Conservation (phyloP, 805 yeast species). For the Priceomyces fermenticarens region DNA sequence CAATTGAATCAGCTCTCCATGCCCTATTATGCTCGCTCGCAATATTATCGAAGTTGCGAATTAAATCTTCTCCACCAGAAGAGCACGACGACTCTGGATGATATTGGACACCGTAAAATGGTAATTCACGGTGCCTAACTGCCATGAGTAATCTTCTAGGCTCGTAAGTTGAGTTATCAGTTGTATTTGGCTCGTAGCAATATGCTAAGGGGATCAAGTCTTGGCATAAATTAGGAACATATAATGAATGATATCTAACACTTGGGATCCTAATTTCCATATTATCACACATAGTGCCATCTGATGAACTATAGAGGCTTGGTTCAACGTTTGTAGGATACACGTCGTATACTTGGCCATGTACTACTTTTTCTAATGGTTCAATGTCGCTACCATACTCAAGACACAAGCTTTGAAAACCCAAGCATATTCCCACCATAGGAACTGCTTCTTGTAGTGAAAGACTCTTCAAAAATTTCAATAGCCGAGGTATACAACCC, state of each 20-base stretch:
- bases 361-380: constrained; percentile 60
- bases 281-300: neutral
- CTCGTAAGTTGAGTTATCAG: constrained; percentile 18
- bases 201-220: constrained; percentile 58
- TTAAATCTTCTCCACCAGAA: constrained; percentile 53
- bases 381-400: constrained; percentile 56
- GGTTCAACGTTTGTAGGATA: constrained; percentile 33
- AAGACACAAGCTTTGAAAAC: constrained; percentile 79
- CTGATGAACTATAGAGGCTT: constrained; percentile 10
- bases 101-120: constrained; percentile 92
- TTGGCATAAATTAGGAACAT: constrained; percentile 36
- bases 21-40: constrained; percentile 35
- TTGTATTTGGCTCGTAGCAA: constrained; percentile 40
- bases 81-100: constrained; percentile 97
- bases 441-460: constrained; percentile 41
- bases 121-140: constrained; percentile 53
- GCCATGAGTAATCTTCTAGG: constrained; percentile 66
- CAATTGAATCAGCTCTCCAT: constrained; percentile 9
- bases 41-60: constrained; percentile 59
- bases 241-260: constrained; percentile 88
- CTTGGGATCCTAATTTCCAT: constrained; percentile 45
- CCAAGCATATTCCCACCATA: constrained; percentile 87
- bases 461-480: constrained; percentile 16
- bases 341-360: constrained; percentile 77
- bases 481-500: constrained; percentile 70